phyloP scores from a whole-genome alignment of 2,329 filamentous ascomycete genomes.

The Stemphylium vesicarium region DNA sequence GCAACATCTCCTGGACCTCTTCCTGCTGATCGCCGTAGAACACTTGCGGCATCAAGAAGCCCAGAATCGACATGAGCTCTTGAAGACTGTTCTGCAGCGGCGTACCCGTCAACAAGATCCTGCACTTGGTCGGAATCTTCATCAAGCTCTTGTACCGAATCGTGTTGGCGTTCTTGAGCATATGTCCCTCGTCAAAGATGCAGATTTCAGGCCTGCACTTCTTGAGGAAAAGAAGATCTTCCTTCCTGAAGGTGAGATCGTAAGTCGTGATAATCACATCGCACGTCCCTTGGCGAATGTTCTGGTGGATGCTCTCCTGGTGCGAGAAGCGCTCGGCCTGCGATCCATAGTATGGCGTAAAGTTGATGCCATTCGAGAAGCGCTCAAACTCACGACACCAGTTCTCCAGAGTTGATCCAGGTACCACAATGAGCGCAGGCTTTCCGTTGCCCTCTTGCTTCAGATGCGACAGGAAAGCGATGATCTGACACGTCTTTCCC shows the following conservation, averaged over 20 bases:
- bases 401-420: slow-evolving; percentile 92
- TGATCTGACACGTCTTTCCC: slow-evolving; percentile 96
- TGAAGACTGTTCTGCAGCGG: slow-evolving; percentile 94
- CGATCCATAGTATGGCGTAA: slow-evolving; percentile 75
- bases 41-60: slow-evolving; percentile 89
- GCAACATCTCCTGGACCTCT: slow-evolving; percentile 74
- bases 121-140: slow-evolving; percentile 79
- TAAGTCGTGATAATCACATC: slow-evolving; percentile 77
- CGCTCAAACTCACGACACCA: slow-evolving; percentile 90
- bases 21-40: slow-evolving; percentile 72
- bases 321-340: slow-evolving; percentile 72
- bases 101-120: slow-evolving; percentile 86
- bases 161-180: slow-evolving; percentile 86
- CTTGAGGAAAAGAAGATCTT: slow-evolving; percentile 69
- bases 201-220: slow-evolving; percentile 63
- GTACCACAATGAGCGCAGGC: slow-evolving; percentile 85
- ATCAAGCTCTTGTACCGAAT: slow-evolving; percentile 80
- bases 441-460: slow-evolving; percentile 72
- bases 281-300: slow-evolving; percentile 62
- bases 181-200: slow-evolving; percentile 94
- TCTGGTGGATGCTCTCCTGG: slow-evolving; percentile 69
- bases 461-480: slow-evolving; percentile 86
- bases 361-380: slow-evolving; percentile 79
- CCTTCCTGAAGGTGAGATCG: slow-evolving; percentile 65
- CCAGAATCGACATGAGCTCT: slow-evolving; percentile 86